Conservation (phyloP, 164 flowering plant species). For the Berberis vulgaris region DNA sequence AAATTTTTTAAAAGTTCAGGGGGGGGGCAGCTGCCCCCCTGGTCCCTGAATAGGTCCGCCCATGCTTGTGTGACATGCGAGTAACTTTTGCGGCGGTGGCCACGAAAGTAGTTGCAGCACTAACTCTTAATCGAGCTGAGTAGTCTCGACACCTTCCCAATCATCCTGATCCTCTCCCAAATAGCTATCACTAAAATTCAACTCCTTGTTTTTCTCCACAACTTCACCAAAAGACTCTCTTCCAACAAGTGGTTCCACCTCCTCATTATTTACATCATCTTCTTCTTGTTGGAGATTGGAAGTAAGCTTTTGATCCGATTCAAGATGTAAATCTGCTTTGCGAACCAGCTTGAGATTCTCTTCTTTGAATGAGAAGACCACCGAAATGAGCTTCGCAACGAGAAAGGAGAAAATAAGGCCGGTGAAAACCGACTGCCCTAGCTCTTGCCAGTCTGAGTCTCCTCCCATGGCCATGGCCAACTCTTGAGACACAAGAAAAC, state of each 20-base stretch:
- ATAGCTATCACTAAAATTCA: neutral
- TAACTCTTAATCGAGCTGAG: neutral
- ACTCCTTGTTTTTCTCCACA: neutral
- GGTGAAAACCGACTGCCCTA: slow-evolving; percentile 52
- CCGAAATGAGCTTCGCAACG: slow-evolving; percentile 75
- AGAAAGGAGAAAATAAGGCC: slow-evolving; percentile 79
- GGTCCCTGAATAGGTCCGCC: too few species aligned
- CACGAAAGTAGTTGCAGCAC: neutral
- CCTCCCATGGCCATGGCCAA: slow-evolving; percentile 23
- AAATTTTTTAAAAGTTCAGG: too few species aligned
- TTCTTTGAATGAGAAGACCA: slow-evolving; percentile 58
- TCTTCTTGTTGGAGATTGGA: too few species aligned
- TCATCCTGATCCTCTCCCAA: neutral
- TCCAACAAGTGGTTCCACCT: neutral
- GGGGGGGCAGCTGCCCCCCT: too few species aligned
- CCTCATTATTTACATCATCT: too few species aligned
- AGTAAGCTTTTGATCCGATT: too few species aligned
- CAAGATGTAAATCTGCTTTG: slow-evolving; percentile 9
- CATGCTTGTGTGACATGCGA: neutral
- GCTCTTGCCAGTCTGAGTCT: slow-evolving; percentile 47
- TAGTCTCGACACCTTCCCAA: neutral
- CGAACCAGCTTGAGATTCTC: slow-evolving; percentile 39
- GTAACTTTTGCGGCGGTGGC: neutral
- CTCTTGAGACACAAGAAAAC: too few species aligned
- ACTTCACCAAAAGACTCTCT: neutral